Evolutionary conservation across 306 rosid species (phyloP), one percentile per base, ranked within the genome.

Genomic region (Corylus avellana): DNA sequence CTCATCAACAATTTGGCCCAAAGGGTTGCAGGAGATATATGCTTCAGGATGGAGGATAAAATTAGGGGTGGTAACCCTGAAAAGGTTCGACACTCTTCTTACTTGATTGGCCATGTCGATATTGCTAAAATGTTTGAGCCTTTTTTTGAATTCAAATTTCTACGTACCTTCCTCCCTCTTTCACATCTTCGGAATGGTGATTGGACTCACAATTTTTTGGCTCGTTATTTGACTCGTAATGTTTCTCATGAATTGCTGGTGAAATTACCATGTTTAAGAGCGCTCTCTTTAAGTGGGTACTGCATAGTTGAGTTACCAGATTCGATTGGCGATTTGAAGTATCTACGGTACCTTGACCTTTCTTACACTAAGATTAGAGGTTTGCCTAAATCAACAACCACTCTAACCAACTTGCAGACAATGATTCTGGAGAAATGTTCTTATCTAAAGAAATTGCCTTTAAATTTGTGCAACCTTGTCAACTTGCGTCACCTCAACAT

Each of bases 1-100:
- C 51, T 84, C 18, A 22, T 84, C 8, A 71, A 76, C 20, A 70
- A 79, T 70, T 37, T 84, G 39, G 84, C 77, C 5, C 49, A 14
- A 14, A 78, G 2, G 12, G 22, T 73, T 71, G 73, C 63, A 0
- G 63, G 69, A 68, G 71, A 66, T 29, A 12, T 2, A 29, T 29
- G 44, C 10, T 12, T 2, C 70, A 80, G 32, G 29, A 50, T 42
- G 48, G 12, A 25, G 25, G 32, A n/a, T 17, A 22, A 13, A 66
- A 12, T 11, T 42, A 3, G 32, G 0, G 42, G 47, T 12, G 46
- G 32, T 47, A 51, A 3, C 1, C 47, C 9, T n/a, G 2, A 11
- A 0, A 80, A 55, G 51, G 42, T 68, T 0, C 78, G 77, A 2
- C 82, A 82, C 57, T 18, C 63, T 12, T 81, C 80, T 44, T 85